Evolutionary conservation across 177 flowering plant species (phyloP), one percentile per base, ranked within the genome.

Genomic region (Vitis hybrid): DNA sequence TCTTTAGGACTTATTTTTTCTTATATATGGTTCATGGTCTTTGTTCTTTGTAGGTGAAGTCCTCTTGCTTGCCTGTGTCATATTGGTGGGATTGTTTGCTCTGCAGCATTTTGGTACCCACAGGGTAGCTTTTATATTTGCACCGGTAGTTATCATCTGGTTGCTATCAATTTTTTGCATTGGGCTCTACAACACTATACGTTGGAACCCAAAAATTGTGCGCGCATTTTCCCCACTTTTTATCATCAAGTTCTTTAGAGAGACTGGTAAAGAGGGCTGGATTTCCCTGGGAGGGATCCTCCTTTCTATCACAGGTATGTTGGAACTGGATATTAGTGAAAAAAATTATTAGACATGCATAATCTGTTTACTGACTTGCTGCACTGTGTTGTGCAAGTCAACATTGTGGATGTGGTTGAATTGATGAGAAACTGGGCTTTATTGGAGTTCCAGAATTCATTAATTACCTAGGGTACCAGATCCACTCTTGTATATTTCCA

Each of bases 31-130:
- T 62, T 38, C 9, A 24, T 74, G 60, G 13, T 65, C 54, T 65
- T 28, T 31, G 57, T 44, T 76, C 10, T 57, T 20, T 78, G 17
- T 75, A 91, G 98, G 88, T 75, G 85, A 59, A 73, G 70, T 91
- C 15, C 64, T 87, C 18, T 61, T 88, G 74, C 56, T 91, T 73
- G 86, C 95, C 8, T 93, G 93, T 72, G 80, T 80, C 60, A 87
- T 94, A 71, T 77, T 94, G 87, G 86, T 94, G 66, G 97, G 93
- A 60, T 85, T 94, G 49, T 94, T 92, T 83, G 92, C 95, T 62
- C 77, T 92, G 80, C 98, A 94, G 82, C 96, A 92, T 71, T 79
- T 15, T 79, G 98, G 98, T 64, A 92, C 98, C 20, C 96, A 85
- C 75, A 86, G 75, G 79, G 92, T 92, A 33, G 96, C 92, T 52